Base-by-base conservation (phyloP, 352 stramenopile species). In the Phytophthora tentaculata region DNA sequence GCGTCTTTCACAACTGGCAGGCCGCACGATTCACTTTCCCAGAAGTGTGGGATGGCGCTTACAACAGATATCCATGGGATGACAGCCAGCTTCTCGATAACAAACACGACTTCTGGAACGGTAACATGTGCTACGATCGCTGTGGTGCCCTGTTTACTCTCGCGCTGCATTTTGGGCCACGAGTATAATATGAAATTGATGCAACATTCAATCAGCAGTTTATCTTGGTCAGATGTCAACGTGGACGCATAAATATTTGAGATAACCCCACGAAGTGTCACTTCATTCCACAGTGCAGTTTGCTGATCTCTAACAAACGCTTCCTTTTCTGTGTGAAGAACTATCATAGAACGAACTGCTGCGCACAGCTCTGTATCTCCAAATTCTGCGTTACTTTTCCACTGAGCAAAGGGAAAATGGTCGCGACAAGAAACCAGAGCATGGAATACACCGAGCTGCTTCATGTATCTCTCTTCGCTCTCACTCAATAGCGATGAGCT, bases 161-260 rank as follows among this genome's bases (percentile, higher is more conserved):
- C 56, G n/a, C 64, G n/a, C 39, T 61, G 28, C 0, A 32, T 8
- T 37, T 7, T 29, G 5, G 68, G 52, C 68, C 68, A 75, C 23
- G 37, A 43, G 16, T 56, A 68, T 7, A 76, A 19, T 2, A 79
- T 14, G 35, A 74, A 16, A 10, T 76, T 55, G 5, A 80, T 26
- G 17, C 73, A 83, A 22, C 41, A 74, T 26, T 61, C 16, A n/a
- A 83, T 49, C 10, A 85, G 56, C 14, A 45, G 9, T 20, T 65
- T 50, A 24, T 83, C 77, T 17, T 76, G 45, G 0, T 20, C 23
- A 7, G 53, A 29, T 29, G 23, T 24, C 29, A 88, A 4, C 10
- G 51, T 71, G 1, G 73, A 62, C 0, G 37, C 51, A 32, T 88
- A 88, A 8, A 80, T 60, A 28, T 58, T 76, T n/a, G 26, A 35